A percentile compares a stretch with the other conserved stretches of the same genome.
Conservation (phyloP, 139 green algal genomes). For the Micractinium conductrix region DNA sequence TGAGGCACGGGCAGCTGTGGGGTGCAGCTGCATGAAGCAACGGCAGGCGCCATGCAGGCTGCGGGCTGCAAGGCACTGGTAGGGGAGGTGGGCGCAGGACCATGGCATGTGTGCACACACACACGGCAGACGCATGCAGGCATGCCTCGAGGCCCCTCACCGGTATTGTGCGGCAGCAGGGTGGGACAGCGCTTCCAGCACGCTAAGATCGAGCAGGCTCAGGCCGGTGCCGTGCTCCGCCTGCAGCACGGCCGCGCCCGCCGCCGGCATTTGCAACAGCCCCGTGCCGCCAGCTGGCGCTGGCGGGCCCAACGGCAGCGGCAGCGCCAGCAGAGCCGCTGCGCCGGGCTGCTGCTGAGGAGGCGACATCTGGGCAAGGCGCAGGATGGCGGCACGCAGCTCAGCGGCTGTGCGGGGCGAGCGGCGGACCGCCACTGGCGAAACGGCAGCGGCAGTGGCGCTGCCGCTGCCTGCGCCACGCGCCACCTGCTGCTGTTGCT, state of each 20-base stretch:
- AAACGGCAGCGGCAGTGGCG: too few species aligned
- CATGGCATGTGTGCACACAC: neutral
- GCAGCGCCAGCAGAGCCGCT: neutral
- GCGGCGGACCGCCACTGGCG: neutral
- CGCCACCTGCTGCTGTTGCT: neutral
- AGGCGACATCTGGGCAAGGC: conserved; percentile 20
- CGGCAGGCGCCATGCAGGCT: too few species aligned
- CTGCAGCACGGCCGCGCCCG: neutral
- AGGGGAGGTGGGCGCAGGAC: neutral
- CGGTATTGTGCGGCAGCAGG: neutral
- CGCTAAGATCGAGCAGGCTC: neutral
- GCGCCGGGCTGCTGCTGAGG: neutral
- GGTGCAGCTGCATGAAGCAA: neutral
- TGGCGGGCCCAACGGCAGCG: neutral
- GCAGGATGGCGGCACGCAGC: conserved; percentile 1
- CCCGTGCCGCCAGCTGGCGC: neutral
- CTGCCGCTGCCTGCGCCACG: neutral
- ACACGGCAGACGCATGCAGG: neutral
- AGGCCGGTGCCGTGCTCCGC: neutral
- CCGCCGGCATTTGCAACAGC: neutral
- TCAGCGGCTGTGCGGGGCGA: conserved; percentile 16
- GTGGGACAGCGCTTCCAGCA: neutral
- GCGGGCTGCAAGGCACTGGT: neutral
- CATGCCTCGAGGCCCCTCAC: neutral
- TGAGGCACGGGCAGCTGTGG: neutral